phyloP scores from a whole-genome alignment of 768 basidiomycete genomes.

The Mycena indigotica region DNA sequence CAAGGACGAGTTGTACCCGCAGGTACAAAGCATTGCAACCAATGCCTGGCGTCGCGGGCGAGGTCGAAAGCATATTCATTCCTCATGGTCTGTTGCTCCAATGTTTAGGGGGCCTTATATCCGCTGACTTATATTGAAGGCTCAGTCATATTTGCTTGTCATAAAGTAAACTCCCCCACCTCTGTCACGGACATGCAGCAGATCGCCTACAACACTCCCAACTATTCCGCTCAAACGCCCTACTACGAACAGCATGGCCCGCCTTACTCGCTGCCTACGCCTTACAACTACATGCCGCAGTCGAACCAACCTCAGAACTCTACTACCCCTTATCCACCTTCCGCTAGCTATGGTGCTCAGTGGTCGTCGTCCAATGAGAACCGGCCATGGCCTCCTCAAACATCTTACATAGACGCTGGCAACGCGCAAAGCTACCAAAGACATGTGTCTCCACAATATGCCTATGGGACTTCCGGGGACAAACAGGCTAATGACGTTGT shows the following conservation, averaged over 20 bases:
- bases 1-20: conserved; percentile 85
- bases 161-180: conserved; percentile 57
- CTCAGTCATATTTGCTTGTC: conserved; percentile 73
- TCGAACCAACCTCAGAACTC: conserved; percentile 29
- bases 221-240: conserved; percentile 39
- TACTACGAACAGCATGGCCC: conserved; percentile 42
- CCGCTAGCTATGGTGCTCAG: conserved; percentile 31
- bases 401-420: conserved; percentile 32
- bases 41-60: conserved; percentile 59
- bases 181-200: conserved; percentile 47
- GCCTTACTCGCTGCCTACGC: conserved; percentile 42
- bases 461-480: conserved; percentile 39
- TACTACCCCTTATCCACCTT: conserved; percentile 39
- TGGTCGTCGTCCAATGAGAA: conserved; percentile 32
- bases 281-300: conserved; percentile 38
- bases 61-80: conserved; percentile 87
- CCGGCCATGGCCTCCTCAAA: conserved; percentile 44
- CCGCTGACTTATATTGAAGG: conserved; percentile 47
- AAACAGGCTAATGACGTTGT: conserved; percentile 45
- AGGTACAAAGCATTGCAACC: conserved; percentile 75
- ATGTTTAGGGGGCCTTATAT: conserved; percentile 18
- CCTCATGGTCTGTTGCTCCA: conserved; percentile 70
- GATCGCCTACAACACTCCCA: conserved; percentile 43
- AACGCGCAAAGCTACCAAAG: conserved; percentile 30
- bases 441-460: conserved; percentile 38